Conservation (phyloP, 2,329 filamentous ascomycete genomes). For the Hymenotorrendiella dingleyae region DNA sequence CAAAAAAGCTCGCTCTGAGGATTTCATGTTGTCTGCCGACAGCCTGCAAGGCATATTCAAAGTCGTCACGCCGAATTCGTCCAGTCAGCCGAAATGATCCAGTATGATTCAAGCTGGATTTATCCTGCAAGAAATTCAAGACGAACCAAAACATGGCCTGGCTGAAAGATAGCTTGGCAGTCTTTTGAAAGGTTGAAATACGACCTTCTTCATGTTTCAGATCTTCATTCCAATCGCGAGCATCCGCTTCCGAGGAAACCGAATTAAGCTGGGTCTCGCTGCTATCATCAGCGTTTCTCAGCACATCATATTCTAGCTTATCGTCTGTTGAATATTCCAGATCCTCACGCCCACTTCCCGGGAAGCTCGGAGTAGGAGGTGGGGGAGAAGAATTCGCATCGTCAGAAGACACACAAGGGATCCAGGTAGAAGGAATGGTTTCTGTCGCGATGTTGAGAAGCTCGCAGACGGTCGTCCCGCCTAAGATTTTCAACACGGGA, state of each 20-base stretch:
- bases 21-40: background rate
- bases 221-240: background rate
- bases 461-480: slow-evolving; percentile 26
- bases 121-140: background rate
- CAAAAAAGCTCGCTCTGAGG: background rate
- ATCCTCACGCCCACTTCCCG: no score
- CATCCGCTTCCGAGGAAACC: background rate
- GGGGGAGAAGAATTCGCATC: background rate
- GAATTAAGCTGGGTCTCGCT: background rate
- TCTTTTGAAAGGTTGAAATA: background rate
- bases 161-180: background rate
- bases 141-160: background rate
- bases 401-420: background rate
- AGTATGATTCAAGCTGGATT: background rate
- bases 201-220: background rate
- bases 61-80: background rate
- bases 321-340: background rate
- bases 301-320: no score
- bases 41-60: background rate
- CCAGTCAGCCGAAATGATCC: background rate
- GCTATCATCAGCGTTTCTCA: no score
- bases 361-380: background rate
- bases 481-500: slow-evolving; percentile 40
- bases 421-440: background rate
- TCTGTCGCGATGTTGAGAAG: background rate